Evolutionary conservation across 2,329 filamentous ascomycete species (phyloP), one percentile per base, ranked within the genome.

Genomic region (Thelonectria blattea): DNA sequence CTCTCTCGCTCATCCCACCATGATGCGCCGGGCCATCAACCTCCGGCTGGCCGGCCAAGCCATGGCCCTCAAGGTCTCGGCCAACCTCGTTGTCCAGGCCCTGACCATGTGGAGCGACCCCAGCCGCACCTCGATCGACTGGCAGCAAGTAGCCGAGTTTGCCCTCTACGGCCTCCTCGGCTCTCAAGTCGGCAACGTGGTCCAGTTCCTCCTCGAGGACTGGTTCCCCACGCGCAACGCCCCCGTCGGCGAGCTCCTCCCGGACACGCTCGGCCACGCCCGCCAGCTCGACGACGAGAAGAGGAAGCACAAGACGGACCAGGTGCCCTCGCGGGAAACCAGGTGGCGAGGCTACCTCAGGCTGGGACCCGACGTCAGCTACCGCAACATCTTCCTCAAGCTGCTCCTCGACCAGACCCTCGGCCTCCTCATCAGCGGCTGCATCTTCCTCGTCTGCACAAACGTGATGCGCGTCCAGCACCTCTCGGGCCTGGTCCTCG

Each of bases 341-440:
- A 60, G 34, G 24, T 55, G 52, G 14, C 59, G 58, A 24, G 42
- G 39, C 14, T 68, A 63, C 51, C 55, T 68, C n/a, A 65, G 60
- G 34, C 58, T 73, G 22, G 63, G 65, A 11, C 60, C 67, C 3
- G 67, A 71, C n/a, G 63, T 75, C n/a, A 76, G 67, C 55, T 76
- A 73, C 70, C 67, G 68, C 50, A 76, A 76, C 51, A 67, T 76
- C 52, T 47, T 73, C 15, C 68, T 69, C 22, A 76, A 76, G 66
- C 56, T 76, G 48, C 42, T 76, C n/a, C 68, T 76, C 22, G 75
- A 76, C 56, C 74, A 76, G 61, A 76, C 75, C 39, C 52, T 76
- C 42, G 75, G 74, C 18, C 66, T 76, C 2, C 66, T 68, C 59
- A 73, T 76, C 63, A 74, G 73, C 65, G 73, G 72, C 56, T 66